Evolutionary conservation across 371 early-diverging fungal species (phyloP), one percentile per base, ranked within the genome.

Genomic region (Mucor piriformis): DNA sequence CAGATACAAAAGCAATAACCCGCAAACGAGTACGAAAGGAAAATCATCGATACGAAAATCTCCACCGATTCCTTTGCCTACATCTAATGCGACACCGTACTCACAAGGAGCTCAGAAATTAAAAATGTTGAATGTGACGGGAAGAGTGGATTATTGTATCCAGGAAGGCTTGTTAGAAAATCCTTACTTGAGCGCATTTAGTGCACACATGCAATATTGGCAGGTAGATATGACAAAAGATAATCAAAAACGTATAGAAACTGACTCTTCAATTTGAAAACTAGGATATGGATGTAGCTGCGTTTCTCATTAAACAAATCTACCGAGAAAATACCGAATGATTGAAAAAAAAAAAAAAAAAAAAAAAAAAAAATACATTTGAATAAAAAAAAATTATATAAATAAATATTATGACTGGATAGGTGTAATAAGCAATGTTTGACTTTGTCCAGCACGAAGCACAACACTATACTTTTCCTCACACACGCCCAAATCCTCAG

Each of bases 201-300:
- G 81, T 42, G 88, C 83, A 6, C 92, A 92, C 70, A 83, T 90
- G 77, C 84, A 82, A 23, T 93, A 93, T 64, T 93, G 94, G 89
- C 70, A 83, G 63, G 70, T 66, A 60, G 61, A 8, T 0, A 8
- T 29, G 29, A 48, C 8, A 24, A 12, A 23, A 15, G 42, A 18
- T 20, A 42, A 4, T 13, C 6, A 12, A 12, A 11, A 43, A 20
- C 3, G 7, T 8, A 27, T 24, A 21, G 24, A 13, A 42, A 46
- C 46, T 46, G 13, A 46, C 24, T 18, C 21, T 20, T 11, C 10
- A 12, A 23, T 2, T 16, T 37, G 3, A 13, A 11, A 20, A n/a
- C 2, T 57, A 54, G 38, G 91, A 92, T 70, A 62, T 78, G 18
- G 91, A 91, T 72, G 83, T 85, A 2, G 81, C 84, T 6, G 81